phyloP scores from a whole-genome alignment of 2,329 filamentous ascomycete genomes.

The Colletotrichum plurivorum region DNA sequence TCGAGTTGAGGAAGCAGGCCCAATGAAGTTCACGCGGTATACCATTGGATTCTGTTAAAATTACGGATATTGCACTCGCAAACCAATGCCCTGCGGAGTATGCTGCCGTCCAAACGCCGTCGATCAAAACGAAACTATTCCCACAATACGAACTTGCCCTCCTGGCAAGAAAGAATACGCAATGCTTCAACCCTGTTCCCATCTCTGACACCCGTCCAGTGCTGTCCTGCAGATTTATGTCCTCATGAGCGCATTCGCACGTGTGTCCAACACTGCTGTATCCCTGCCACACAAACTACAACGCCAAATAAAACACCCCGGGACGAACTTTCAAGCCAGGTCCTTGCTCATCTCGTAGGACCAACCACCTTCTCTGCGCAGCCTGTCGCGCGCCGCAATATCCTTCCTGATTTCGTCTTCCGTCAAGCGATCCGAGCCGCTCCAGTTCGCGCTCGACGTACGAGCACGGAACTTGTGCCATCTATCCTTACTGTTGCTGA shows the following conservation, averaged over 20 bases:
- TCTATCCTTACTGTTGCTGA: slow-evolving; percentile 88
- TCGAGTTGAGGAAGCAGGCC: neutral
- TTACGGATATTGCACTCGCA: slow-evolving; percentile 20
- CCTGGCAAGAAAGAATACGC: slow-evolving; percentile 25
- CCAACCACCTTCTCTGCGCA: slow-evolving; percentile 90
- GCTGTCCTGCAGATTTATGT: slow-evolving; percentile 23
- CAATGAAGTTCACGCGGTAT: neutral
- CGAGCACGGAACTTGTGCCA: slow-evolving; percentile 90
- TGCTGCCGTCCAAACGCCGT: slow-evolving; percentile 33
- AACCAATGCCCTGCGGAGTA: slow-evolving; percentile 23
- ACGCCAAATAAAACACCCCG: slow-evolving; percentile 23
- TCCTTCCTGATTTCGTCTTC: slow-evolving; percentile 90
- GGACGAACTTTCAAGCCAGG: slow-evolving; percentile 51
- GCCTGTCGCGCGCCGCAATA: slow-evolving; percentile 81
- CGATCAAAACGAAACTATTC: slow-evolving; percentile 13
- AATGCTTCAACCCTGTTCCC: slow-evolving; percentile 16
- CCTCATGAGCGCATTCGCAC: slow-evolving; percentile 38
- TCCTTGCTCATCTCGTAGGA: slow-evolving; percentile 73
- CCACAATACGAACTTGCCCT: slow-evolving; percentile 4
- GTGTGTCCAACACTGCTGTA: slow-evolving; percentile 38
- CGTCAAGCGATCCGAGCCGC: slow-evolving; percentile 83
- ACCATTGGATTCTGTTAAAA: slow-evolving; percentile 23
- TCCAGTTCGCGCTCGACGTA: slow-evolving; percentile 97
- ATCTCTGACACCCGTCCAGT: slow-evolving; percentile 11
- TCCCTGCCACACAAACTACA: slow-evolving; percentile 25